Percentiles rank a stretch among this genome's conserved stretches.
These are phyloP conservation scores for Vigna angularis DNA, from an alignment of 306 rosid genomes.

Conservation along the genomic window DNA sequence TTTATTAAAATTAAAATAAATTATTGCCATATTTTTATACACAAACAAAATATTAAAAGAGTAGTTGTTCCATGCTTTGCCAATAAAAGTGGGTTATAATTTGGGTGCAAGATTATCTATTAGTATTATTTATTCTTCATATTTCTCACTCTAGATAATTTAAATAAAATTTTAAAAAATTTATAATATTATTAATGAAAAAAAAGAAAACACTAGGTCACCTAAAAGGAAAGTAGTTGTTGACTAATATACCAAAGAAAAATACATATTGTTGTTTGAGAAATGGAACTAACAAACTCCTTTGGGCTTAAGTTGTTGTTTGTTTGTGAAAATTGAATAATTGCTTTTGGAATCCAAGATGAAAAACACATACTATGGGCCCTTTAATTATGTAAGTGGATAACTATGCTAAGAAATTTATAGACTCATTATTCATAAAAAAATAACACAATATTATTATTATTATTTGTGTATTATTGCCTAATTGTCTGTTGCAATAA, in stretches of 20 bases:
- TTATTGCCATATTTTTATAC: no score
- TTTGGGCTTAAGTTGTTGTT: slow-evolving; percentile 35
- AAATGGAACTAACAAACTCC: slow-evolving; percentile 37
- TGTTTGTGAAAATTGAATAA: slow-evolving; percentile 9
- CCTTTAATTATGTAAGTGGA: slow-evolving; percentile 4
- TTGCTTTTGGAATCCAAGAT: slow-evolving; percentile 19
- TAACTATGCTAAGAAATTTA: background rate
- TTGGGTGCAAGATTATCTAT: no score
- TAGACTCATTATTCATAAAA: no score
- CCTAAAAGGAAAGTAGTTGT: slow-evolving; percentile 28
- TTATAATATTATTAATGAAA: background rate
- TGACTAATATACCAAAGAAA: slow-evolving; percentile 9
- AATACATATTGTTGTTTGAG: slow-evolving; percentile 38
- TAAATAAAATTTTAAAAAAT: background rate
- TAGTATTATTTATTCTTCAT: no score
- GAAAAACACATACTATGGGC: background rate
- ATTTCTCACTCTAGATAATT: no score
- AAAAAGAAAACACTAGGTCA: background rate
- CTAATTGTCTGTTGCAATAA: background rate
- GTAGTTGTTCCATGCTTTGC: no score
- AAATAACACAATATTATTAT: no score
- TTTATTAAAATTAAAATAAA: no score
- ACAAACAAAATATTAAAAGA: no score
- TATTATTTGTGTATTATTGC: background rate
- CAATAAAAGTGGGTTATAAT: no score